phyloP scores from a whole-genome alignment of 75 land plant species.

The Sequoia sempervirens region DNA sequence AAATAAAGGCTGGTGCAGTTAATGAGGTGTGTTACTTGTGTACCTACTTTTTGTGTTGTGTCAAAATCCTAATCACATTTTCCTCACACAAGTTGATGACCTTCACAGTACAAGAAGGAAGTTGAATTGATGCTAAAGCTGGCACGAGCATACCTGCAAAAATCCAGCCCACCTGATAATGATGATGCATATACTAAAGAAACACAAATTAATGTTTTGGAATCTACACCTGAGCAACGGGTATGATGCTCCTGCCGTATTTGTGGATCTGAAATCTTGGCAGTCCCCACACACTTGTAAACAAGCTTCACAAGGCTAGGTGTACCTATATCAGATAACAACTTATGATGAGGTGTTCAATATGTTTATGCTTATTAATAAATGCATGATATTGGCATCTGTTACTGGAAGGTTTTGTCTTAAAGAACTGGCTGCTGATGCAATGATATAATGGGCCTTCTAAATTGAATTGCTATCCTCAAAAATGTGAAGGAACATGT shows the following conservation, averaged over 20 bases:
- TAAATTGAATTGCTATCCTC: conserved; percentile 4
- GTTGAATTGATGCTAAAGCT: conserved; percentile 60
- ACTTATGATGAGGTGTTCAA: neutral
- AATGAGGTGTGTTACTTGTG: conserved; percentile 53
- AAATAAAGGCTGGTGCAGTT: conserved; percentile 79
- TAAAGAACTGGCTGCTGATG: neutral
- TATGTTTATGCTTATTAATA: neutral
- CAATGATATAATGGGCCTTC: neutral
- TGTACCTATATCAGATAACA: neutral
- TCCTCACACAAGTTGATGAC: conserved; percentile 1
- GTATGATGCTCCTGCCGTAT: neutral
- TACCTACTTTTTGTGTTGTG: neutral
- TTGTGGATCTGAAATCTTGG: neutral
- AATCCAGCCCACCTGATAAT: neutral
- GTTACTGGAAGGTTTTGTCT: neutral
- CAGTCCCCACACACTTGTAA: neutral
- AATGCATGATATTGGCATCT: neutral
- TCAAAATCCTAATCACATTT: neutral
- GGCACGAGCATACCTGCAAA: conserved; percentile 42
- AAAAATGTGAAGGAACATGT: neutral
- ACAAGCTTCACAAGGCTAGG: neutral
- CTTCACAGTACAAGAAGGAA: conserved; percentile 69
- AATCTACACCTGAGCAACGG: neutral
- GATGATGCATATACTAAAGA: conserved; percentile 2
- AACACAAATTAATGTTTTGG: neutral